These are phyloP conservation scores for Suhomyces wounanorum DNA, from an alignment of 1,139 yeast species.

Conservation along the genomic window DNA sequence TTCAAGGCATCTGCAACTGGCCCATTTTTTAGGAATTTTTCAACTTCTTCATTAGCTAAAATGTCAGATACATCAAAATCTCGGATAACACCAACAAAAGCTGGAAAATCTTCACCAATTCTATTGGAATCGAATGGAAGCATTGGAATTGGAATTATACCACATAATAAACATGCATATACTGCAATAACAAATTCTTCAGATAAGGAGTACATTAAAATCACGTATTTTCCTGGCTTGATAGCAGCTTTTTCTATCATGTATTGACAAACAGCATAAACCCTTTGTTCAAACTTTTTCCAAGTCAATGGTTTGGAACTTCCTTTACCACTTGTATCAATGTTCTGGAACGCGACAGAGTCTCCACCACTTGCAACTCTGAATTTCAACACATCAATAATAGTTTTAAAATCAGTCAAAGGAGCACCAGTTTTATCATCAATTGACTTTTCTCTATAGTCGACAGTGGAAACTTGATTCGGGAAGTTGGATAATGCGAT, in stretches of 20 bases:
- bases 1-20: conserved; percentile 66
- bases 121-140: conserved; percentile 71
- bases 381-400: conserved; percentile 76
- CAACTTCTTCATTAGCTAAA: conserved; percentile 78
- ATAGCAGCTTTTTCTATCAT: conserved; percentile 54
- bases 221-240: conserved; percentile 68
- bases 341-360: conserved; percentile 74
- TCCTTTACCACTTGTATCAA: conserved; percentile 56
- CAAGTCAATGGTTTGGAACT: conserved; percentile 65
- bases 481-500: conserved; percentile 46
- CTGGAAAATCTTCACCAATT: conserved; percentile 73
- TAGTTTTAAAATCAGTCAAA: conserved; percentile 69
- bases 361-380: conserved; percentile 76
- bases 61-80: conserved; percentile 74
- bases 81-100: conserved; percentile 62
- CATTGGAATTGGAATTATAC: conserved; percentile 79
- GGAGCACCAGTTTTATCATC: conserved; percentile 80
- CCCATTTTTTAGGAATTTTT: conserved; percentile 68
- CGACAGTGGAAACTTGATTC: conserved; percentile 71
- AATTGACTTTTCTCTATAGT: conserved; percentile 66
- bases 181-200: conserved; percentile 85
- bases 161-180: conserved; percentile 83
- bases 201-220: conserved; percentile 82
- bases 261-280: conserved; percentile 70
- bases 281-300: conserved; percentile 78